Evolutionary conservation across 495 filamentous ascomycete species (phyloP).

Genomic region (Penicillium steckii): DNA sequence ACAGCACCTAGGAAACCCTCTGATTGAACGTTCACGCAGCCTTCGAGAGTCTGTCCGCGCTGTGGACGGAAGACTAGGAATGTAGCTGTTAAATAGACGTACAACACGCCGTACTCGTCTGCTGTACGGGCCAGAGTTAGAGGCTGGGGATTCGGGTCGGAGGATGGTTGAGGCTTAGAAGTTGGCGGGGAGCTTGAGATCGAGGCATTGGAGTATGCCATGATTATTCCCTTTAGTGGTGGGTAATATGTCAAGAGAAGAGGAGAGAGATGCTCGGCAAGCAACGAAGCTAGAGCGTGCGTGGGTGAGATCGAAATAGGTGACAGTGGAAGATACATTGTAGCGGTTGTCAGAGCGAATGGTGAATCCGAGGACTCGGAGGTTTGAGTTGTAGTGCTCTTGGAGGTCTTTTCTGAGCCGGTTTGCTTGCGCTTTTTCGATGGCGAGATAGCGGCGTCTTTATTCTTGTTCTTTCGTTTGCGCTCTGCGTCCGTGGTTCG

Average conservation of each 20-base stretch:
- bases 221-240: constrained; percentile 65
- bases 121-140: constrained; percentile 53
- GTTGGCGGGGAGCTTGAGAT: constrained; percentile 40
- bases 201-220: constrained; percentile 64
- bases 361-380: constrained; percentile 42
- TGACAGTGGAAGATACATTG: constrained; percentile 69
- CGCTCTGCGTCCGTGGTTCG: constrained; percentile 27
- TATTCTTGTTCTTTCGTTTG: constrained; percentile 55
- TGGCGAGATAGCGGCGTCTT: constrained; percentile 42
- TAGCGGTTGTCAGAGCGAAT: constrained; percentile 60
- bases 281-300: constrained; percentile 62
- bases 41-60: constrained; percentile 58
- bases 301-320: constrained; percentile 64
- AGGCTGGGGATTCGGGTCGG: constrained; percentile 36
- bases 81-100: constrained; percentile 70
- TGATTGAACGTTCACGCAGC: constrained; percentile 70
- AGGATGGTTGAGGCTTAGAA: constrained; percentile 22
- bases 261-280: constrained; percentile 74
- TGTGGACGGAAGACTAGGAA: constrained; percentile 68
- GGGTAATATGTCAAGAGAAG: constrained; percentile 74
- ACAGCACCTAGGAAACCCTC: constrained; percentile 69
- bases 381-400: constrained; percentile 15
- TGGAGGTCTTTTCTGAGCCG: constrained; percentile 24
- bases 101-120: constrained; percentile 67
- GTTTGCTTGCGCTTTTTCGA: constrained; percentile 51